Conservation (phyloP, 2,329 filamentous ascomycete species). For the Nannizzia gypsea region DNA sequence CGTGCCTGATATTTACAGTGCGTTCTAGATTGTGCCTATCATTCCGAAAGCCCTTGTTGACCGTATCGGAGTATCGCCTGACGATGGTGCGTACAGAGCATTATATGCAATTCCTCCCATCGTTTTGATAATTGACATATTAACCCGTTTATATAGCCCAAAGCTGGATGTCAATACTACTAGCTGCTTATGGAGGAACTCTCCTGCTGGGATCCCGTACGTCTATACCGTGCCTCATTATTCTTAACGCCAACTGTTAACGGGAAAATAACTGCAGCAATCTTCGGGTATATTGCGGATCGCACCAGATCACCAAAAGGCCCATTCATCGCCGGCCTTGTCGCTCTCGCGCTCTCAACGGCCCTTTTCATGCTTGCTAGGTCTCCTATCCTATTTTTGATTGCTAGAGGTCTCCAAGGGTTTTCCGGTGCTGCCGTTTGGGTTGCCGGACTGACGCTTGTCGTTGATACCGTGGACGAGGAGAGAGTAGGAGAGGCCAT, state of each 20-base stretch:
- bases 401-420: constrained; percentile 48
- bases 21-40: constrained; percentile 52
- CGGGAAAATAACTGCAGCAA: constrained; percentile 6
- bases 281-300: constrained; percentile 44
- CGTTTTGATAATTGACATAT: background rate
- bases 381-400: constrained; percentile 37
- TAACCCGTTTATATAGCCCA: background rate
- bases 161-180: constrained; percentile 46
- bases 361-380: constrained; percentile 42
- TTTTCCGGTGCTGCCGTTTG: constrained; percentile 48
- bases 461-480: constrained; percentile 47
- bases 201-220: constrained; percentile 47
- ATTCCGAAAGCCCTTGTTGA: constrained; percentile 54
- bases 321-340: constrained; percentile 47
- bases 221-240: constrained; percentile 13
- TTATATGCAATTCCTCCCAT: background rate
- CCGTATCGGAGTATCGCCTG: constrained; percentile 34
- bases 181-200: constrained; percentile 59
- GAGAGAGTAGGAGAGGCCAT: constrained; percentile 50
- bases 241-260: background rate
- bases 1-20: background rate
- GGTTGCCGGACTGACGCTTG: constrained; percentile 47
- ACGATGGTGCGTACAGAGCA: background rate
- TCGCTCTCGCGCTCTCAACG: constrained; percentile 43
- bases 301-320: constrained; percentile 41